Evolutionary conservation across 768 basidiomycete genomes (phyloP), one percentile per base, ranked within the genome.

Genomic region (Mycena indigotica): DNA sequence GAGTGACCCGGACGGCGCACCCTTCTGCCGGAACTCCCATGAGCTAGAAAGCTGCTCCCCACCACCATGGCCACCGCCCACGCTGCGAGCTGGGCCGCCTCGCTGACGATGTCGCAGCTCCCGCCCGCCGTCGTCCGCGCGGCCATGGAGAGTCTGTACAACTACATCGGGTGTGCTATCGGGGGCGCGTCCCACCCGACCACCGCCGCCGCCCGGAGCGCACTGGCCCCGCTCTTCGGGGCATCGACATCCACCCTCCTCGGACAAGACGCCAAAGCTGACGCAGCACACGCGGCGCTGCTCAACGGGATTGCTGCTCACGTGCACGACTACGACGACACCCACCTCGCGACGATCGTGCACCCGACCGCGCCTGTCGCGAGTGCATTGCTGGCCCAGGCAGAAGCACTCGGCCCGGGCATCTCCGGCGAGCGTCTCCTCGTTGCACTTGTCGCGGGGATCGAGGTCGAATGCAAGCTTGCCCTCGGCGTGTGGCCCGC

Each of bases 261-360:
- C 6, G 66, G 60, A 13, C 45, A 52, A n/a, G 63, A 63, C 21
- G 58, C 56, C 51, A 59, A 26, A 28, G 8, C 58, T 13, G 65
- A 67, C 49, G 64, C 66, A 19, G 61, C 63, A 16, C 58, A 60
- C 23, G 65, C 65, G 3, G 66, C 66, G 3, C 55, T 67, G n/a
- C 39, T 67, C 29, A 67, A 67, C 55, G 66, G 66, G 13, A 67
- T 67, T 52, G 65, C 66, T 24, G 58, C 62, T 4, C 66, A 67
- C 45, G 63, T 67, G 0, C 62, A 67, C 60, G 66, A 67, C 28
- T 67, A 67, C 53, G 66, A 67, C 45, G 66, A 67, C 52, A 67
- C 66, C 4, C 66, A 67, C 44, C 53, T 67, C 2, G 56, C 48
- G 26, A 67, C 66, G 2, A 67, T 67, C 21, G 66, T 67, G 44